Evolutionary conservation across 805 yeast species (phyloP).

Genomic region (Huiozyma sinensis): DNA sequence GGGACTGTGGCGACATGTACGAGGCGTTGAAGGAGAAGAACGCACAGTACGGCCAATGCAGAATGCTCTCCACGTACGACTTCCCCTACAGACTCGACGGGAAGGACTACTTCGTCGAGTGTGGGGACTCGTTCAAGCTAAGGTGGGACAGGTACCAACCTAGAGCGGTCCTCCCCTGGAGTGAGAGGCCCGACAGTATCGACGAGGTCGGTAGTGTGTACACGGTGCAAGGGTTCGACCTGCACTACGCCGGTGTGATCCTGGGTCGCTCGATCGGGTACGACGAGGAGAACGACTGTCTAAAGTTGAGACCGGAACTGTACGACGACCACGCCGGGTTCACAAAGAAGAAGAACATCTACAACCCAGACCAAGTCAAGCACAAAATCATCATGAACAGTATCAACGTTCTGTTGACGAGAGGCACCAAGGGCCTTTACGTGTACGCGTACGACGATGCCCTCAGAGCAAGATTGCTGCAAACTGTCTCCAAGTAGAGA

Average conservation of each 20-base stretch:
- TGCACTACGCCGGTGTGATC: constrained; percentile 38
- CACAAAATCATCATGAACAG: constrained; percentile 35
- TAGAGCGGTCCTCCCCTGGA: constrained; percentile 33
- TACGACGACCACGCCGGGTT: constrained; percentile 40
- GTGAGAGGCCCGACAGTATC: constrained; percentile 35
- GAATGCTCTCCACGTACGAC: constrained; percentile 36
- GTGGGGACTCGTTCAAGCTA: constrained; percentile 34
- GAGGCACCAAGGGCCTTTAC: constrained; percentile 36
- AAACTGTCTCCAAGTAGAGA: constrained; percentile 2
- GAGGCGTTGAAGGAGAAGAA: constrained; percentile 25
- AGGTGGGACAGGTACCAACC: constrained; percentile 40
- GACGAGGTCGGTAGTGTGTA: constrained; percentile 41
- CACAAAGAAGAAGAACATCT: constrained; percentile 32
- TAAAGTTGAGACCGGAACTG: constrained; percentile 28
- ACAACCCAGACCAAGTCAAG: constrained; percentile 29
- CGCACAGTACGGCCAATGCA: constrained; percentile 30
- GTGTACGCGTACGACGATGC: constrained; percentile 34
- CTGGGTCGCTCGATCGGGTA: constrained; percentile 35
- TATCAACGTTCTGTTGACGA: constrained; percentile 34
- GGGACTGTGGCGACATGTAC: constrained; percentile 34
- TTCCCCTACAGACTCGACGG: constrained; percentile 37
- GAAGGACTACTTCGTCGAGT: constrained; percentile 35
- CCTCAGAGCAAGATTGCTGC: constrained; percentile 27
- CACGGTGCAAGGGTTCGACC: constrained; percentile 39
- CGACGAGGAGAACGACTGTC: constrained; percentile 27